These are phyloP conservation scores for Ceratocystis albifundus DNA, from an alignment of 2,329 filamentous ascomycete species.

Conservation along the genomic window DNA sequence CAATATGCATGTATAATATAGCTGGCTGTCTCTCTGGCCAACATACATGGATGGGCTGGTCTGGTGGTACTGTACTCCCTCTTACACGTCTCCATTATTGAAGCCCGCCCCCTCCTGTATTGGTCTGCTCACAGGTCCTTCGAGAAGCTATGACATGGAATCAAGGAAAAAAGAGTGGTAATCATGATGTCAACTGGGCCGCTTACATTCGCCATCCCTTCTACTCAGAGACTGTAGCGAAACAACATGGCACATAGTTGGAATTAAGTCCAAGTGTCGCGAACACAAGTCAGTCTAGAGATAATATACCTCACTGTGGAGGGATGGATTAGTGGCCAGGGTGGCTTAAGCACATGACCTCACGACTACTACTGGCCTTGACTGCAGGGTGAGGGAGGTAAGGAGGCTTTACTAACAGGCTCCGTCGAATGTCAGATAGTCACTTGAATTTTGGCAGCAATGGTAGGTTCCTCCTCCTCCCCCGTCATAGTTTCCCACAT, in stretches of 20 bases:
- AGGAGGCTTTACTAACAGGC: too few species aligned
- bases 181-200: neutral
- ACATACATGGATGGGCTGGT: too few species aligned
- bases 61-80: neutral
- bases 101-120: neutral
- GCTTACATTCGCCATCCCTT: neutral
- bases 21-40: too few species aligned
- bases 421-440: too few species aligned
- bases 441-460: too few species aligned
- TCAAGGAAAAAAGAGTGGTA: too few species aligned
- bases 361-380: neutral
- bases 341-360: conserved; percentile 5
- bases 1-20: too few species aligned
- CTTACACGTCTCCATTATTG: neutral
- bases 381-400: too few species aligned
- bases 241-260: neutral
- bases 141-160: neutral
- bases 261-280: neutral
- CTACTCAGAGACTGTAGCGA: neutral
- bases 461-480: too few species aligned
- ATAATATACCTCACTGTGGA: neutral
- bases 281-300: neutral
- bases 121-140: neutral
- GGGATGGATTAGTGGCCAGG: neutral
- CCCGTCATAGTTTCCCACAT: too few species aligned